These are phyloP conservation scores for Backusella tuberculispora DNA, from an alignment of 192 early-diverging fungal species.

Conservation along the genomic window DNA sequence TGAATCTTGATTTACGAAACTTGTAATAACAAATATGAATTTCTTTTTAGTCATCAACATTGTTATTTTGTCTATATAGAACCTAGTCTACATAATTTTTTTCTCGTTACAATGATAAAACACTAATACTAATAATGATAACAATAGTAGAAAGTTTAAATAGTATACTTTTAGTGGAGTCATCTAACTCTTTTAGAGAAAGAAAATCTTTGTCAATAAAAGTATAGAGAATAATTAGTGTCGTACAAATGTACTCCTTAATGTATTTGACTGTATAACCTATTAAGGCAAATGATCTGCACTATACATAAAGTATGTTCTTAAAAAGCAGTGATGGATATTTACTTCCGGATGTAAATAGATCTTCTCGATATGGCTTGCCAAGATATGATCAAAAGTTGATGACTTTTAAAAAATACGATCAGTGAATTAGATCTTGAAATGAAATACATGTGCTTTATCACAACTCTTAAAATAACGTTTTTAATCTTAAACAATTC, in stretches of 20 bases:
- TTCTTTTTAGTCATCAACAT: neutral
- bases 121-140: neutral
- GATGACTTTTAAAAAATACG: neutral
- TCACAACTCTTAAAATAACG: neutral
- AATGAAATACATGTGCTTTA: neutral
- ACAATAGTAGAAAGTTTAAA: neutral
- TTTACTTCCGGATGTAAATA: neutral
- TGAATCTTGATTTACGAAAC: neutral
- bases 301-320: neutral
- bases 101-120: neutral
- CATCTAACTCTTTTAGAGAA: conserved; percentile 7
- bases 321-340: neutral
- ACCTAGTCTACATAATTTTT: neutral
- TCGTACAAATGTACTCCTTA: neutral
- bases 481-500: neutral
- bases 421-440: neutral
- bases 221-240: neutral
- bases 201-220: neutral
- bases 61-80: no score
- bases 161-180: neutral
- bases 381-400: neutral
- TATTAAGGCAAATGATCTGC: neutral
- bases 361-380: neutral
- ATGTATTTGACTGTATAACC: neutral
- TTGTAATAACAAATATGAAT: neutral